Evolutionary conservation across 129 eudicot species (phyloP), one percentile per base, ranked within the genome.

Genomic region (Pseudognaphalium luteoalbum): DNA sequence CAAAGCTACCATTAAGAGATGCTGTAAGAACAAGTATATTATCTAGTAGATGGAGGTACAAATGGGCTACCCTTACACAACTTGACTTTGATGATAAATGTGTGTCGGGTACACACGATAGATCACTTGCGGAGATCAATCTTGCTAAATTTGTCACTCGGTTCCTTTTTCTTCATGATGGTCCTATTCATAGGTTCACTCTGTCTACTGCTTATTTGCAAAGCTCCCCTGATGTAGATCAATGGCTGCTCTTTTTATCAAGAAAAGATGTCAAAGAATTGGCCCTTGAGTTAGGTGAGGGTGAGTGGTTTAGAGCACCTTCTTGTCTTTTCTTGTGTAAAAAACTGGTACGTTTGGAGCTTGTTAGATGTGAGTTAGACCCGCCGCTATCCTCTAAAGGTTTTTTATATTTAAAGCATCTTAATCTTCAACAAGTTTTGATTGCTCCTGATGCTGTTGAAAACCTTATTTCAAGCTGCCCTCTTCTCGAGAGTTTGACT

Each of bases 181-280:
- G 97, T 28, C 97, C 99, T 5, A 89, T 95, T 52, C 85, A 95
- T 80, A 87, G 91, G 52, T 95, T 95, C 72, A 54, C 82, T 21
- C 54, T 95, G 16, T 83, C 81, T 16, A 87, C 90, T 50, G 81
- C 88, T 2, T 83, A 86, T 83, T 73, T 91, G 83, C 97, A 81
- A 80, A 80, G 89, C 85, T 87, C 88, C 16, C 89, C 97, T 35
- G 96, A 89, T 78, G 82, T 95, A 42, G 95, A 91, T 82, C 99
- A 95, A 56, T 95, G 99, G 99, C 80, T 95, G 17, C 92, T 89
- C 54, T 91, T 95, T 78, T 85, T 95, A 35, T 95, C 97, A 19
- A 81, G 99, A 67, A 91, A 82, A 76, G 85, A 84, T 57, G 79
- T 95, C 17, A 91, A 87, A 80, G 96, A 95, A 70, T 79, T 95